Percentiles rank a stretch among this genome's conserved stretches.
These are phyloP conservation scores for Hyphodiscus hymeniophilus DNA, from an alignment of 495 filamentous ascomycete species.

Conservation along the genomic window DNA sequence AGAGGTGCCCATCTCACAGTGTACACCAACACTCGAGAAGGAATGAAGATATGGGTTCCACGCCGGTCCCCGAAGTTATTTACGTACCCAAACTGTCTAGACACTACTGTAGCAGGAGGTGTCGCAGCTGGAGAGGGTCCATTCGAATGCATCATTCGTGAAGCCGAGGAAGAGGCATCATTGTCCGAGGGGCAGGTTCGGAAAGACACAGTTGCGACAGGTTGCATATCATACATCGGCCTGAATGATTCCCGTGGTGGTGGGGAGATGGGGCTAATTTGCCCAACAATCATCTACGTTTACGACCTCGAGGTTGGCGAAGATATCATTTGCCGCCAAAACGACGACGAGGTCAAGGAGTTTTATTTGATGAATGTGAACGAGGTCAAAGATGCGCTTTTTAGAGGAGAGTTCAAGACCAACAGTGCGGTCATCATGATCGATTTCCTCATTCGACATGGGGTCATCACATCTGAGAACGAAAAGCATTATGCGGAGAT, in stretches of 20 bases:
- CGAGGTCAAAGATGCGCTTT: constrained; percentile 36
- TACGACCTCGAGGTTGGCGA: constrained; percentile 40
- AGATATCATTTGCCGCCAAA: constrained; percentile 31
- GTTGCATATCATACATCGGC: constrained; percentile 31
- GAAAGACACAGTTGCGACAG: constrained; percentile 24
- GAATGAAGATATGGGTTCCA: constrained; percentile 43
- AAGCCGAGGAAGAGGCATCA: constrained; percentile 47
- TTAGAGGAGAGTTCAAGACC: constrained; percentile 43
- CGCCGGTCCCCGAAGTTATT: constrained; percentile 34
- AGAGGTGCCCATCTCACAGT: constrained; percentile 42
- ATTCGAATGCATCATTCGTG: constrained; percentile 41
- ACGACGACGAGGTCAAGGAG: constrained; percentile 44
- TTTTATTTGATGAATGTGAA: constrained; percentile 40
- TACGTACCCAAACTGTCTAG: constrained; percentile 45
- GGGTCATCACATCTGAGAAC: constrained; percentile 39
- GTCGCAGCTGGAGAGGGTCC: constrained; percentile 34
- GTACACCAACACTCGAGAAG: constrained; percentile 27
- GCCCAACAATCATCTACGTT: constrained; percentile 38
- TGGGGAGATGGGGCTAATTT: constrained; percentile 29
- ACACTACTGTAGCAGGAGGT: constrained; percentile 48
- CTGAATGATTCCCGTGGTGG: constrained; percentile 22
- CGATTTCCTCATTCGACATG: constrained; percentile 48
- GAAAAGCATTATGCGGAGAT: constrained; percentile 44
- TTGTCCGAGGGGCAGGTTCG: constrained; percentile 27
- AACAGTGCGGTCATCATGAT: constrained; percentile 41